Conservation (phyloP, 768 basidiomycete species). For the Boletus sensibilis region DNA sequence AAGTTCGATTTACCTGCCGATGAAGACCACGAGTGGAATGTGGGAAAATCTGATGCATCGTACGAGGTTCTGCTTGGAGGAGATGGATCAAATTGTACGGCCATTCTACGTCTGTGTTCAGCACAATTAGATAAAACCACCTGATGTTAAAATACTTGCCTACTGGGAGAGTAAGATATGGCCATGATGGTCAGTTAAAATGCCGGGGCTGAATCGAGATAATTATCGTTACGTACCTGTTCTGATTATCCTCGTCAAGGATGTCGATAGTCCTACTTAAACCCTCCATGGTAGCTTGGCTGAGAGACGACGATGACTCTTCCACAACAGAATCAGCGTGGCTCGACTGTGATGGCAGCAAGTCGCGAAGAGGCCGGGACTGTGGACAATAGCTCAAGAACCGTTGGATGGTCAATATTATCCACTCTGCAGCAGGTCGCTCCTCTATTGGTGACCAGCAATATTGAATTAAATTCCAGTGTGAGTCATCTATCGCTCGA, state of each 20-base stretch:
- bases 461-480: slow-evolving; percentile 7
- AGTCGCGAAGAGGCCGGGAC: background rate
- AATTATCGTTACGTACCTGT: too few species aligned
- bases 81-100: too few species aligned
- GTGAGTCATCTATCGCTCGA: background rate
- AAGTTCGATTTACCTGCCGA: background rate
- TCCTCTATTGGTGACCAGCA: slow-evolving; percentile 12
- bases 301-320: background rate
- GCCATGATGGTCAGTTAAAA: too few species aligned
- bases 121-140: too few species aligned
- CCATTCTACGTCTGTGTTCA: too few species aligned
- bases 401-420: background rate
- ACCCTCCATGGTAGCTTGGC: background rate
- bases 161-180: too few species aligned
- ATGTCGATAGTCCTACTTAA: background rate
- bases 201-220: too few species aligned
- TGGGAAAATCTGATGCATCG: too few species aligned
- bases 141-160: too few species aligned
- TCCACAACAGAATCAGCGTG: background rate
- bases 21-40: background rate
- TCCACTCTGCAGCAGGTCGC: background rate
- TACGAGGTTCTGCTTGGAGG: too few species aligned
- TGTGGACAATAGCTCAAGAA: background rate
- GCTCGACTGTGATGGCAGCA: background rate
- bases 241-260: too few species aligned